Evolutionary conservation across 2,329 filamentous ascomycete species (phyloP), one percentile per base, ranked within the genome.

Genomic region (Sporothrix euskadiensis): DNA sequence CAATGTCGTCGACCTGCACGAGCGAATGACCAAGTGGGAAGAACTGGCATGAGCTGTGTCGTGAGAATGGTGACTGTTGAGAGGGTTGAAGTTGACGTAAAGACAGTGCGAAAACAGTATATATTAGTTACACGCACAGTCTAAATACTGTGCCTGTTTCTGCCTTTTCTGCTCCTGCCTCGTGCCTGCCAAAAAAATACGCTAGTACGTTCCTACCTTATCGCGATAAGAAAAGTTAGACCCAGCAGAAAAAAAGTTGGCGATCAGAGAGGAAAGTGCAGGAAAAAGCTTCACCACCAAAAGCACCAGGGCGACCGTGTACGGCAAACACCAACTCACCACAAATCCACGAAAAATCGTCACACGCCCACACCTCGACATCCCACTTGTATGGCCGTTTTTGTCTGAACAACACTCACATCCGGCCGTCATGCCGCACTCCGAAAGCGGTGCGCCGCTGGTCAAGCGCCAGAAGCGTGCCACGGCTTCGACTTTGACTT

Each of bases 381-480:
- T 4, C 47, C 22, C 26, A 5, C 35, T 41, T 66, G 14, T n/a
- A 71, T 73, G 66, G 52, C 47, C 19, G 14, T 54, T 52, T 26
- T 8, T 19, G 16, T 7, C 4, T 47, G 26, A 32, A 9, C 6
- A 10, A 61, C 49, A 49, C 26, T 26, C n/a, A 65, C 41, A 44
- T 19, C 22, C 32, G 52, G 61, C 57, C 68, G 41, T 77, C 75
- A 89, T 89, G 88, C 85, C 87, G 79, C 86, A 88, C 79, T 87
- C 87, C 69, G 86, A 87, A 73, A 83, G 85, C 77, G 88, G 90
- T 77, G 83, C 85, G 74, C 92, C 90, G 71, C 82, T 91, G 77
- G 86, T 87, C 74, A 98, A 98, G 85, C 90, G 94, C 76, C 92
- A 94, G 82, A 94, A 91, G 83, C 83, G 89, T 68, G 49, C 19